phyloP scores from a whole-genome alignment of 2,329 filamentous ascomycete species.

The Fusarium guadeloupense region DNA sequence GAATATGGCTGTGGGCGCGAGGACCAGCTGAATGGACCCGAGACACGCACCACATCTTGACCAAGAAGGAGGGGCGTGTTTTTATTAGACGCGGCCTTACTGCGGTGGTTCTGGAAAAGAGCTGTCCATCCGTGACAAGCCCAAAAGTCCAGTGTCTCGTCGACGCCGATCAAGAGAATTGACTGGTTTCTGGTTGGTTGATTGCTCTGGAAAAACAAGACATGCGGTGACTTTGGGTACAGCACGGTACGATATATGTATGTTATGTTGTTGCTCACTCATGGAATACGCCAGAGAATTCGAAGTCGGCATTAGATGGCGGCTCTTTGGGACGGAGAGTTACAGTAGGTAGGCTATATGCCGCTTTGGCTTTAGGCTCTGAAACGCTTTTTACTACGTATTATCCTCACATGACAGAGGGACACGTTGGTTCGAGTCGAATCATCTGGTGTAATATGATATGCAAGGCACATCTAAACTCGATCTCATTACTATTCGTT shows the following conservation, averaged over 20 bases:
- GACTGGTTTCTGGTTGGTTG: constrained; percentile 31
- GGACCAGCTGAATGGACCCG: constrained; percentile 26
- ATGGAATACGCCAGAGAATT: not conserved
- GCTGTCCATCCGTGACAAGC: constrained; percentile 36
- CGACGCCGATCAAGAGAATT: constrained; percentile 43
- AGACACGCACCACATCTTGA: constrained; percentile 1
- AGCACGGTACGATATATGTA: too few species aligned
- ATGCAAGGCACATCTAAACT: too few species aligned
- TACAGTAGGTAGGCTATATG: too few species aligned
- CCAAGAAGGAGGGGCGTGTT: constrained; percentile 25
- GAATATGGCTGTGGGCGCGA: constrained; percentile 26
- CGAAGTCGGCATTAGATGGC: not conserved
- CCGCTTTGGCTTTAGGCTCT: constrained; percentile 10
- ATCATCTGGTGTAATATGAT: not conserved
- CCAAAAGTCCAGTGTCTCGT: constrained; percentile 44
- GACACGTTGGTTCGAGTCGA: not conserved
- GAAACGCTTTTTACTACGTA: constrained; percentile 7
- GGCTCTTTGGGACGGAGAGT: too few species aligned
- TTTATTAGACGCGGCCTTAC: constrained; percentile 42
- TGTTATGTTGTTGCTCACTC: not conserved
- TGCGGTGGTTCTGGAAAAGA: constrained; percentile 40
- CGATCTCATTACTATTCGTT: too few species aligned
- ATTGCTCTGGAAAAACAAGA: constrained; percentile 16
- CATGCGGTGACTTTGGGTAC: not conserved
- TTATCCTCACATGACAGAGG: too few species aligned